Conservation (phyloP, 1,139 yeast genomes). For the Eremothecium gossypii region DNA sequence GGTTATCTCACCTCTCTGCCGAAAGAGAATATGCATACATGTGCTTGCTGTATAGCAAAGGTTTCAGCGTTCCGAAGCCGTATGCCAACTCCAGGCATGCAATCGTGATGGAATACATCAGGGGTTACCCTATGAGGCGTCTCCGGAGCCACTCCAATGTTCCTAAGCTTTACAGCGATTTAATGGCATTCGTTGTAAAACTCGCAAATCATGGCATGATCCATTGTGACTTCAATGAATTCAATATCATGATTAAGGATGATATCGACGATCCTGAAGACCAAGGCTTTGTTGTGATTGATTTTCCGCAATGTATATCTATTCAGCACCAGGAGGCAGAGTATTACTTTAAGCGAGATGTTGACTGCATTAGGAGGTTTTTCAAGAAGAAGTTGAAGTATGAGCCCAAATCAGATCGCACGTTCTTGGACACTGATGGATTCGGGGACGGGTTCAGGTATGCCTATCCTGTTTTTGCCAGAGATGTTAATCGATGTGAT, state of each 20-base stretch:
- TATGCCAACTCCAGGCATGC: slow-evolving; percentile 86
- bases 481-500: slow-evolving; percentile 63
- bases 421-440: slow-evolving; percentile 69
- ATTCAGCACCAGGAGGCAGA: slow-evolving; percentile 86
- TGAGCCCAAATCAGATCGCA: slow-evolving; percentile 50
- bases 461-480: slow-evolving; percentile 68
- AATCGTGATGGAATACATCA: slow-evolving; percentile 83
- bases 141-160: slow-evolving; percentile 60
- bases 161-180: slow-evolving; percentile 63
- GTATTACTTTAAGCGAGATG: slow-evolving; percentile 82
- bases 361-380: slow-evolving; percentile 75
- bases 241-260: slow-evolving; percentile 79
- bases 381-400: slow-evolving; percentile 73
- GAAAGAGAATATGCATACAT: slow-evolving; percentile 84
- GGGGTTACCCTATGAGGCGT: slow-evolving; percentile 85
- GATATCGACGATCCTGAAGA: slow-evolving; percentile 46
- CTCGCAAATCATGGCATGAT: slow-evolving; percentile 83
- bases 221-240: slow-evolving; percentile 96
- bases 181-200: slow-evolving; percentile 79
- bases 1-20: slow-evolving; percentile 81
- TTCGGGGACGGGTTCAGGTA: slow-evolving; percentile 70
- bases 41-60: slow-evolving; percentile 62
- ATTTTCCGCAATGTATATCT: slow-evolving; percentile 96
- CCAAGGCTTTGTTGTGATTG: slow-evolving; percentile 75
- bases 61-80: slow-evolving; percentile 82